Percentiles rank a stretch among this genome's conserved stretches.
These are phyloP conservation scores for Penicillium turbatum DNA, from an alignment of 495 filamentous ascomycete genomes.

Conservation along the genomic window DNA sequence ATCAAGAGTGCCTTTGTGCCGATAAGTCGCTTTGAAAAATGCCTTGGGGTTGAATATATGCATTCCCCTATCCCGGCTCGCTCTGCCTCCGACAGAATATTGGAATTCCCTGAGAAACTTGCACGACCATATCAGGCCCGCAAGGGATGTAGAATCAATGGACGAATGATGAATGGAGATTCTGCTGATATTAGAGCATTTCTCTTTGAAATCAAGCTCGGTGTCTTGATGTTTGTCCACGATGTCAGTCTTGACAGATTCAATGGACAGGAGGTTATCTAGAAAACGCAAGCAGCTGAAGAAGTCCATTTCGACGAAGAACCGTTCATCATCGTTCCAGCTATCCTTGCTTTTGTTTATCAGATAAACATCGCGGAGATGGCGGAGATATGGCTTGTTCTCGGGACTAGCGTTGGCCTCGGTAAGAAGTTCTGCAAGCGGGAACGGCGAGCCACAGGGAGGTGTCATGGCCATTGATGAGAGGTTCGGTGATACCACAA, in stretches of 20 bases:
- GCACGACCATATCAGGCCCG: constrained; percentile 14
- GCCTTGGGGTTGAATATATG: constrained; percentile 16
- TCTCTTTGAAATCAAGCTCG: neutral
- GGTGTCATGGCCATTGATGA: constrained; percentile 15
- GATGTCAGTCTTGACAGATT: constrained; percentile 17
- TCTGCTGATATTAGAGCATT: constrained; percentile 18
- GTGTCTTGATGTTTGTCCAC: constrained; percentile 9
- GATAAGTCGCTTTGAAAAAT: constrained; percentile 19
- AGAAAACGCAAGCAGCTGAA: constrained; percentile 8
- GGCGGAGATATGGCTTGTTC: constrained; percentile 17
- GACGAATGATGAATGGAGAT: constrained; percentile 19
- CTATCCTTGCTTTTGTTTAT: neutral
- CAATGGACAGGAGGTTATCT: constrained; percentile 23
- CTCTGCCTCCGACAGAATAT: constrained; percentile 22
- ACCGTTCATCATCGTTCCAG: constrained; percentile 14
- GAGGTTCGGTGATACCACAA: constrained; percentile 27
- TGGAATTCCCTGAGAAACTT: constrained; percentile 18
- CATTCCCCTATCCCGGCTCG: constrained; percentile 1
- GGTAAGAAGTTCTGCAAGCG: constrained; percentile 18
- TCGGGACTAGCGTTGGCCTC: constrained; percentile 7
- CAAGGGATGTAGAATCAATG: constrained; percentile 10
- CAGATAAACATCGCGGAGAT: constrained; percentile 22
- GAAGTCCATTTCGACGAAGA: constrained; percentile 15
- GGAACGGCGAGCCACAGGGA: constrained; percentile 12
- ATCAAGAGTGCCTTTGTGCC: constrained; percentile 25